These are phyloP conservation scores for Calycina herbarum DNA, from an alignment of 2,329 filamentous ascomycete genomes.

Conservation along the genomic window DNA sequence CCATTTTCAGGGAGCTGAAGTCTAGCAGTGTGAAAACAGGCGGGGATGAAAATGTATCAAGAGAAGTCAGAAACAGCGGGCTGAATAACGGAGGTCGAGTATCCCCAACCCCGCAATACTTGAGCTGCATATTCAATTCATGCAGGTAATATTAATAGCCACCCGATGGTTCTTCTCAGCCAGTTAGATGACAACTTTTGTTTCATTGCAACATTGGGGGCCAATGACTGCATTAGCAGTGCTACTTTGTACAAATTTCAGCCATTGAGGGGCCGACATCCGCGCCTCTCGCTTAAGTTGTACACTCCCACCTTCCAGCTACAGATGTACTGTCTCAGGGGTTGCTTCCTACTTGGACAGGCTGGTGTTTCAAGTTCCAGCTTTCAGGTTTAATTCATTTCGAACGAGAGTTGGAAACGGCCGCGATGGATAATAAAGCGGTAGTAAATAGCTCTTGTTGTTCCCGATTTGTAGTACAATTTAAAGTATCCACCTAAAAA, in stretches of 20 bases:
- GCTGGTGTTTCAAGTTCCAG: background rate
- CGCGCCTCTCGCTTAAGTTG: background rate
- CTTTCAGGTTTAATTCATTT: background rate
- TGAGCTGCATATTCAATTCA: background rate
- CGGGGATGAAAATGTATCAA: background rate
- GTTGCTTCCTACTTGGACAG: background rate
- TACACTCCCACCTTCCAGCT: background rate
- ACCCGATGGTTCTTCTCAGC: background rate
- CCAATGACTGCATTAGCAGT: background rate
- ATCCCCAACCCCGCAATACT: background rate
- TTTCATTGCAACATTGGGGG: background rate
- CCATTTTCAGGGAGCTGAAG: background rate
- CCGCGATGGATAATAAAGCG: no score
- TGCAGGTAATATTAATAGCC: background rate
- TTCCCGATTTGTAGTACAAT: no score
- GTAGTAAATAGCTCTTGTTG: no score
- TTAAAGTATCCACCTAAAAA: no score
- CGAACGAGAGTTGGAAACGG: background rate
- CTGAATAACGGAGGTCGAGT: background rate
- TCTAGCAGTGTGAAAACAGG: background rate
- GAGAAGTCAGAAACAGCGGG: background rate
- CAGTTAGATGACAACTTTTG: background rate
- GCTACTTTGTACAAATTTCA: background rate
- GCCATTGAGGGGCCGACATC: background rate
- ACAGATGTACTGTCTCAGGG: background rate